These are phyloP conservation scores for Peronosclerospora sorghi DNA, from an alignment of 352 stramenopile species.

Conservation along the genomic window DNA sequence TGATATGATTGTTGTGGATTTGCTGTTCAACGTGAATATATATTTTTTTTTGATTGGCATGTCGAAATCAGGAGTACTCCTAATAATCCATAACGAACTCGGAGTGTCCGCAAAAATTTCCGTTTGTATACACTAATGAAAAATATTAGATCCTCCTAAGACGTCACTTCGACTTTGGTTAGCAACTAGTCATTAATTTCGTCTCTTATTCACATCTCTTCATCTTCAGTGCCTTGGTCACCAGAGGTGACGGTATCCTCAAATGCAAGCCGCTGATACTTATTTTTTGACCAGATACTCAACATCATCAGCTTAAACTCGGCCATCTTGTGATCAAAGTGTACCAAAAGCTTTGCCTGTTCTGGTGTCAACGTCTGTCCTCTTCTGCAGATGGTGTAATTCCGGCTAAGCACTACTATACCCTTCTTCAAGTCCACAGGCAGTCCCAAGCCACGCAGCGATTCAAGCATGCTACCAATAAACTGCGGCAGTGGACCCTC, in stretches of 20 bases:
- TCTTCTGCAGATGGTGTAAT: constrained; percentile 91
- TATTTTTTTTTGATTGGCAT: no score
- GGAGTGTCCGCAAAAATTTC: no score
- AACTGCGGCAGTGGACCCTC: constrained; percentile 87
- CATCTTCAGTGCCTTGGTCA: constrained; percentile 41
- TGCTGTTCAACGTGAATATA: no score
- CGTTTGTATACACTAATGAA: no score
- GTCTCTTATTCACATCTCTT: constrained; percentile 43
- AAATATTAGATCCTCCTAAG: no score
- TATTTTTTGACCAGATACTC: constrained; percentile 64
- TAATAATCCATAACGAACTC: no score
- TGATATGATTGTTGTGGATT: no score
- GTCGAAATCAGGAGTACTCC: no score
- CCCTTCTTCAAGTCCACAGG: constrained; percentile 96
- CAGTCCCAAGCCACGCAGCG: constrained; percentile 91
- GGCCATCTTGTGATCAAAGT: constrained; percentile 85
- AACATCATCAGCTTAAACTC: constrained; percentile 77
- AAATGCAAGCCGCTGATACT: constrained; percentile 59
- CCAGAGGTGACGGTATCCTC: constrained; percentile 22
- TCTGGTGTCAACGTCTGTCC: constrained; percentile 91
- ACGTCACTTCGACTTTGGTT: no score
- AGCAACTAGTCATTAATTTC: background rate
- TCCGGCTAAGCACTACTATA: constrained; percentile 85
- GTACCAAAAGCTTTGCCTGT: constrained; percentile 91
- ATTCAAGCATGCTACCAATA: constrained; percentile 94